Base-by-base conservation (phyloP, 495 filamentous ascomycete genomes). In the Aspergillus campestris region DNA sequence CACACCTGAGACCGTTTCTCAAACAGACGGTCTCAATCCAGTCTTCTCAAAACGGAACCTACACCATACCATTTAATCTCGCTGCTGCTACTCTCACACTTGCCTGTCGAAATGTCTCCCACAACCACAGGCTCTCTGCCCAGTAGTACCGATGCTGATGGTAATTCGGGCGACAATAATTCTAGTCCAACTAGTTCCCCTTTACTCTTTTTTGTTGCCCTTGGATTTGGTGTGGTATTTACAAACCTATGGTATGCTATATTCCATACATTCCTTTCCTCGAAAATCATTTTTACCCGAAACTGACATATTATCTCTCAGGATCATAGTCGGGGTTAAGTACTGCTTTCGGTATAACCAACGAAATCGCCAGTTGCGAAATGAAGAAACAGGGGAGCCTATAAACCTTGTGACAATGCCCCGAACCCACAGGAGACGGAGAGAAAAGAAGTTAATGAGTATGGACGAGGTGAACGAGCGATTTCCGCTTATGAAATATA, bases 311-410 rank as follows among this genome's bases (percentile, higher is more conserved):
- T 11, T 29, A n/a, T 29, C 45, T 44, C 41, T 55, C 56, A 97
- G 92, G 92, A 98, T 98, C 61, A 98, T 98, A 57, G 92, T 98
- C 52, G 92, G 92, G 33, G 92, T 98, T 40, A 98, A 98, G 66
- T 98, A 98, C 66, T 98, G 92, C 67, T 98, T 98, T 63, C 78
- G 92, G 42, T 97, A 98, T 62, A 98, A 97, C 62, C 89, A 94
- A 50, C 81, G 92, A 27, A 94, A 94, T 62, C 85, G 92, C 29
- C 80, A 80, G 38, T 66, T 85, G 48, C 81, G 85, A 42, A 75
- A 82, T 49, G 82, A 82, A 49, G 90, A 95, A 55, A 84, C 90
- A 53, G 88, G 83, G 49, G 94, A 96, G 34, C 85, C 86, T 1
- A 94, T 73, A 40, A 87, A 89, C 58, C 67, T 95, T 48, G 74